Evolutionary conservation across 176 grass and related monocot species (phyloP).

Genomic region (Aegilops tauschii): DNA sequence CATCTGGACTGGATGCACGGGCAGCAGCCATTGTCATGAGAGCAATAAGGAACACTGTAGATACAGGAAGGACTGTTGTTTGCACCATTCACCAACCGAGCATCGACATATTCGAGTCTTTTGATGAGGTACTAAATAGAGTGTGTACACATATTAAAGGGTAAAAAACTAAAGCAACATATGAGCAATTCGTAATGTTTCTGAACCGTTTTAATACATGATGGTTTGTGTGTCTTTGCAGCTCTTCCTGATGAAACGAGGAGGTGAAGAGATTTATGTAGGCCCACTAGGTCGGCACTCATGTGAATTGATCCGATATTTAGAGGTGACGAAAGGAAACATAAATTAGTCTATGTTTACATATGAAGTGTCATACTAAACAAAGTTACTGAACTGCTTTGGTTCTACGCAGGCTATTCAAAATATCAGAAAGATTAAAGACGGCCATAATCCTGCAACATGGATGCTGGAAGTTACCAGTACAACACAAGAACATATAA

Average conservation of each 20-base stretch:
- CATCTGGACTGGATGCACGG: too few relatives aligned
- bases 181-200: neutral
- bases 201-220: neutral
- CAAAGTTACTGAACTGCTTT: neutral
- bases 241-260: too few relatives aligned
- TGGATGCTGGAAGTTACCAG: constrained; percentile 84
- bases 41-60: too few relatives aligned
- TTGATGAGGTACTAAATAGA: constrained; percentile 60
- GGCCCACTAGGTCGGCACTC: constrained; percentile 66
- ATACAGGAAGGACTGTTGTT: constrained; percentile 48
- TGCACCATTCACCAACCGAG: constrained; percentile 85
- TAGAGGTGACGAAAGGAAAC: constrained; percentile 53
- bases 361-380: neutral
- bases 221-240: constrained; percentile 23
- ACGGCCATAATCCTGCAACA: constrained; percentile 85
- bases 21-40: too few relatives aligned
- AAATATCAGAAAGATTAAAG: constrained; percentile 65
- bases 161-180: neutral
- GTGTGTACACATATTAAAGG: neutral
- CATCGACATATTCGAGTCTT: constrained; percentile 85
- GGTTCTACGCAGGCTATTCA: constrained; percentile 44
- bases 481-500: constrained; percentile 52
- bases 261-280: constrained; percentile 68
- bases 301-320: constrained; percentile 57
- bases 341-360: neutral